Evolutionary conservation across 441 rosid genomes (phyloP).

Genomic region (Gossypium laxum): DNA sequence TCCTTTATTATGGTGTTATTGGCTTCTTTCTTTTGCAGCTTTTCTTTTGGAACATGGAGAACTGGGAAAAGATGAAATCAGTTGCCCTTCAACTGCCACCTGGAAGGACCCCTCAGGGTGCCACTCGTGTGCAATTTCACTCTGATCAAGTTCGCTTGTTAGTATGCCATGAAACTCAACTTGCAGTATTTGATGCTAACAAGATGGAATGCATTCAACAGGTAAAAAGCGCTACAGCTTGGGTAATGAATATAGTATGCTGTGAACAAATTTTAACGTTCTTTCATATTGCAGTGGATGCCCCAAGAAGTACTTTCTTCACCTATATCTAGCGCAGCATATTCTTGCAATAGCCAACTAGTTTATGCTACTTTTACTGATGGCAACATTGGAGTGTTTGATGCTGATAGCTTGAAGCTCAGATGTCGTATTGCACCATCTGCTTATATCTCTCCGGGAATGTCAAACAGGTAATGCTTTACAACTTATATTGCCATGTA

Average conservation of each 20-base stretch:
- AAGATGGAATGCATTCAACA: constrained; percentile 33
- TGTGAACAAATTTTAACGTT: constrained; percentile 3
- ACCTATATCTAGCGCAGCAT: constrained; percentile 47
- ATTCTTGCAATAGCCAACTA: constrained; percentile 57
- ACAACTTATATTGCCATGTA: neutral
- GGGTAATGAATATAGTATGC: neutral
- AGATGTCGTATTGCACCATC: constrained; percentile 61
- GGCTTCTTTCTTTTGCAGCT: constrained; percentile 20
- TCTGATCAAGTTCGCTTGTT: constrained; percentile 32
- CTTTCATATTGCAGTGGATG: constrained; percentile 42
- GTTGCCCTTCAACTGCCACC: constrained; percentile 27
- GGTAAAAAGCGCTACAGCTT: constrained; percentile 20
- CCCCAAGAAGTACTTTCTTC: constrained; percentile 51
- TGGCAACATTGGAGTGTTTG: constrained; percentile 57
- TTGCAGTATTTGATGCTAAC: constrained; percentile 32
- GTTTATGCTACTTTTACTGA: constrained; percentile 48
- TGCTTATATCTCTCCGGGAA: constrained; percentile 38
- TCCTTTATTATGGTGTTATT: neutral
- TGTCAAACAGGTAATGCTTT: constrained; percentile 32
- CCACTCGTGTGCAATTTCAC: constrained; percentile 34
- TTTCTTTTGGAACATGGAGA: constrained; percentile 32
- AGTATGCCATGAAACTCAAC: constrained; percentile 36
- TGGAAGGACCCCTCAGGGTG: constrained; percentile 34
- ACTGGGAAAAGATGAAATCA: constrained; percentile 37
- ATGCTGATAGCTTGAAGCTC: constrained; percentile 42